These are phyloP conservation scores for Aureobasidium melanogenum DNA, from an alignment of 2,329 filamentous ascomycete genomes.

Conservation along the genomic window DNA sequence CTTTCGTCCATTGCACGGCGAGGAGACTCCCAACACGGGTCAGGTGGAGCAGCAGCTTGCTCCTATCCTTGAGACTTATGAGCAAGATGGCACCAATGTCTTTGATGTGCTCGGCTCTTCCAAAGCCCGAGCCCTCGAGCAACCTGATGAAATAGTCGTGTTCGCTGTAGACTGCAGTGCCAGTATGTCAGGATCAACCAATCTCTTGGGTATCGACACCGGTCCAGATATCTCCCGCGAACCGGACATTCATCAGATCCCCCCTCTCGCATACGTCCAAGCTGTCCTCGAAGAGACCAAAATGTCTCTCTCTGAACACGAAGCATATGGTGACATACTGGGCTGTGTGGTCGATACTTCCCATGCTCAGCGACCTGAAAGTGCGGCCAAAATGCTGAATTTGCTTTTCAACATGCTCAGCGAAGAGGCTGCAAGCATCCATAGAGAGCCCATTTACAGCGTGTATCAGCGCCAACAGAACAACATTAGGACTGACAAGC, in stretches of 20 bases:
- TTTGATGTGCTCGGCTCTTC: conserved; percentile 28
- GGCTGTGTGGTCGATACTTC: conserved; percentile 17
- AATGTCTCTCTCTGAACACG: conserved; percentile 19
- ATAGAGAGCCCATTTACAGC: not conserved
- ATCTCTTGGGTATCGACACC: conserved; percentile 24
- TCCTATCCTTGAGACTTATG: conserved; percentile 24
- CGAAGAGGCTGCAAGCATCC: conserved; percentile 2
- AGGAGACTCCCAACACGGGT: conserved; percentile 26
- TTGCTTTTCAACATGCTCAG: conserved; percentile 14
- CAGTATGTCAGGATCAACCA: conserved; percentile 25
- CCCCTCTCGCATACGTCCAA: conserved; percentile 7
- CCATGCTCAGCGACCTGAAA: conserved; percentile 6
- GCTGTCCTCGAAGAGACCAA: conserved; percentile 21
- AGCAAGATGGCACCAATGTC: conserved; percentile 25
- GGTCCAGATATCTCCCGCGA: conserved; percentile 4
- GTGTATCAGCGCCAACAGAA: not conserved
- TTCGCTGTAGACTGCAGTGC: conserved; percentile 28
- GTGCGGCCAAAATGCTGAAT: conserved; percentile 18
- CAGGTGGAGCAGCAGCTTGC: conserved; percentile 28
- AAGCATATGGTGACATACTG: conserved; percentile 24
- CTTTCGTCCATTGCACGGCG: conserved; percentile 25
- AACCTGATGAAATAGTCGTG: conserved; percentile 28
- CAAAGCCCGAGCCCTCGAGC: conserved; percentile 19
- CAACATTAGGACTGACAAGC: not conserved
- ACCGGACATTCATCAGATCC: not conserved